These are phyloP conservation scores for Dothidotthia symphoricarpi DNA, from an alignment of 2,329 filamentous ascomycete species.

Conservation along the genomic window DNA sequence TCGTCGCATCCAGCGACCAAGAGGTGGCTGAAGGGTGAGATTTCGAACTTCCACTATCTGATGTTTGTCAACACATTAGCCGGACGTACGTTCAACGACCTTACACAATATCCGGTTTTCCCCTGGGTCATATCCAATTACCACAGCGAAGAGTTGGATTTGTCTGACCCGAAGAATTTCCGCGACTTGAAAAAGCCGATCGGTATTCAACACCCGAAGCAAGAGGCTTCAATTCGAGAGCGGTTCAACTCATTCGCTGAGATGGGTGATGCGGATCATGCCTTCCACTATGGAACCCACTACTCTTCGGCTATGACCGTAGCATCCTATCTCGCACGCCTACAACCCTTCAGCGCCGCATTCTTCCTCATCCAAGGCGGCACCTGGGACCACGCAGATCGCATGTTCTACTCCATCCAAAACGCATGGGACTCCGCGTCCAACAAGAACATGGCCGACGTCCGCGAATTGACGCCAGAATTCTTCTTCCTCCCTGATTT, in stretches of 20 bases:
- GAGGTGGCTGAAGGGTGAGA: slow-evolving; percentile 88
- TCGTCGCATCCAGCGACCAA: slow-evolving; percentile 81
- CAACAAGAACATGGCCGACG: slow-evolving; percentile 85
- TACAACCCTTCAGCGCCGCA: slow-evolving; percentile 95
- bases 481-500: slow-evolving; percentile 98
- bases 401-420: slow-evolving; percentile 89
- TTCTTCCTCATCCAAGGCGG: slow-evolving; percentile 94
- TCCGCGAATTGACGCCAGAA: slow-evolving; percentile 90
- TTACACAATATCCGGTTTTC: slow-evolving; percentile 97
- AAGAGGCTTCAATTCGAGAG: slow-evolving; percentile 77
- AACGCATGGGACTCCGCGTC: slow-evolving; percentile 91
- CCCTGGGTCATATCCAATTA: slow-evolving; percentile 97
- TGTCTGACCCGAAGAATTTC: slow-evolving; percentile 80
- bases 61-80: slow-evolving; percentile 99
- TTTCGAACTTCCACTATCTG: slow-evolving; percentile 97
- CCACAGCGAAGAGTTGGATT: slow-evolving; percentile 85
- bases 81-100: slow-evolving; percentile 92
- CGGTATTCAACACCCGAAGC: slow-evolving; percentile 78
- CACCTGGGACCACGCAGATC: slow-evolving; percentile 91
- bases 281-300: slow-evolving; percentile 97
- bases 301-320: slow-evolving; percentile 99
- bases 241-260: slow-evolving; percentile 85
- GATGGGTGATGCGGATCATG: slow-evolving; percentile 74
- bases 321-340: slow-evolving; percentile 88
- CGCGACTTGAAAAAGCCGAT: slow-evolving; percentile 93